Percentiles rank a stretch among this genome's conserved stretches.
Evolutionary conservation across 2,329 filamentous ascomycete species (phyloP).

Genomic region (Curvularia hawaiiensis): DNA sequence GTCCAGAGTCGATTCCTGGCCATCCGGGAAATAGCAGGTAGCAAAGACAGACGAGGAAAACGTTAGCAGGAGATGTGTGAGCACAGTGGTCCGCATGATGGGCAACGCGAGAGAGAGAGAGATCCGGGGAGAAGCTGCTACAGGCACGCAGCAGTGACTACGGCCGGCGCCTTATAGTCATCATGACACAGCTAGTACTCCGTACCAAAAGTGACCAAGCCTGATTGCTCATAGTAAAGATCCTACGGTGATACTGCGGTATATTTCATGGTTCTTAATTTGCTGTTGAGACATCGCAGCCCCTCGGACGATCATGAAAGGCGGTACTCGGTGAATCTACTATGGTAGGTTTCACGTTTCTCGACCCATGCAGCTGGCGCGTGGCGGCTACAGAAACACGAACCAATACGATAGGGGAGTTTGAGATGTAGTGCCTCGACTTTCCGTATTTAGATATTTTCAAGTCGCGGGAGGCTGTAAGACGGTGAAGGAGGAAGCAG

Average conservation of each 20-base stretch:
- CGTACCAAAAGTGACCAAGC: conserved; percentile 1
- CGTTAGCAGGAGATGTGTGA: neutral
- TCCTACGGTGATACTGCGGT: conserved; percentile 3
- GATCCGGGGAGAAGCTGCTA: neutral
- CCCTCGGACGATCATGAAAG: neutral
- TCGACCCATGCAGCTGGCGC: neutral
- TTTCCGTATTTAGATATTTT: neutral
- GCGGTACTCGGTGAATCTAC: conserved; percentile 1
- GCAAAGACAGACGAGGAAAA: conserved; percentile 13
- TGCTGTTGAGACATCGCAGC: neutral
- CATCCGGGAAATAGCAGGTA: conserved; percentile 27
- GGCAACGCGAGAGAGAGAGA: neutral
- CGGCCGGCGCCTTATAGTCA: conserved; percentile 8
- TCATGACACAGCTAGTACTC: neutral
- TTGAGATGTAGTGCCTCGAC: neutral
- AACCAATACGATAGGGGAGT: neutral
- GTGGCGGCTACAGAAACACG: neutral
- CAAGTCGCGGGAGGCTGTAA: neutral
- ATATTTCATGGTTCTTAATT: neutral
- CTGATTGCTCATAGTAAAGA: conserved; percentile 1
- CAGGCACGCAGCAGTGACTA: neutral
- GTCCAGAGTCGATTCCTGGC: conserved; percentile 13
- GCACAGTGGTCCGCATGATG: conserved; percentile 2
- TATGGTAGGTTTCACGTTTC: neutral
- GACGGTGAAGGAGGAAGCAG: neutral